Evolutionary conservation across 305 asterid genomes (phyloP).

Genomic region (Fraxinus dipetala): DNA sequence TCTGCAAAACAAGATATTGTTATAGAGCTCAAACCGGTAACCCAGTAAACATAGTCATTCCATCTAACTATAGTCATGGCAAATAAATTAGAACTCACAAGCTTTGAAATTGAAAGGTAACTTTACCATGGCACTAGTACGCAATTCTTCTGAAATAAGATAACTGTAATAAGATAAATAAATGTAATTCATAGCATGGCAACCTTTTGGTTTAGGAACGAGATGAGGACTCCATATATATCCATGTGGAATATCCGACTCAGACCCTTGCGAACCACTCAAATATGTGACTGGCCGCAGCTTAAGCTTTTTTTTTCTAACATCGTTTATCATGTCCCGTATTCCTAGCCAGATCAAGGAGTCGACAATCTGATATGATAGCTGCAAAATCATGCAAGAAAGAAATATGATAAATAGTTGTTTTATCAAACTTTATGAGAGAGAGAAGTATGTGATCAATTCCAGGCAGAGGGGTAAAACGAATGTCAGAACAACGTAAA

Average conservation of each 20-base stretch:
- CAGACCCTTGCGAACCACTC: constrained; percentile 85
- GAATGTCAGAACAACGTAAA: not conserved
- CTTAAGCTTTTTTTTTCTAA: constrained; percentile 83
- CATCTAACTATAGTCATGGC: not conserved
- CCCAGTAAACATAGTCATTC: not conserved
- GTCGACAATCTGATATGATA: constrained; percentile 92
- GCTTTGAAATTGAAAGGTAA: not conserved
- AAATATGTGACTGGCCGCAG: constrained; percentile 87
- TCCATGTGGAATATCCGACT: constrained; percentile 82
- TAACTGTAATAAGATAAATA: constrained; percentile 20
- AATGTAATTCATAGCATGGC: not conserved
- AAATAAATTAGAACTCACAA: constrained; percentile 5
- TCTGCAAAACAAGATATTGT: constrained; percentile 31
- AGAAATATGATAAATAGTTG: constrained; percentile 17
- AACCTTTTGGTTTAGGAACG: constrained; percentile 98
- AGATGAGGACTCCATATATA: constrained; percentile 99
- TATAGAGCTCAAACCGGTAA: not conserved
- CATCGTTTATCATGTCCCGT: constrained; percentile 88
- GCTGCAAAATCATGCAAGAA: constrained; percentile 57
- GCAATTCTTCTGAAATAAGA: not conserved
- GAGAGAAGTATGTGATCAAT: not conserved
- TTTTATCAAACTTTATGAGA: not conserved
- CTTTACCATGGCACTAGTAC: constrained; percentile 5
- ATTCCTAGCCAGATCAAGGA: constrained; percentile 97
- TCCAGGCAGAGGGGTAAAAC: not conserved